Evolutionary conservation across 305 asterid species (phyloP).

Genomic region (Vinca major): DNA sequence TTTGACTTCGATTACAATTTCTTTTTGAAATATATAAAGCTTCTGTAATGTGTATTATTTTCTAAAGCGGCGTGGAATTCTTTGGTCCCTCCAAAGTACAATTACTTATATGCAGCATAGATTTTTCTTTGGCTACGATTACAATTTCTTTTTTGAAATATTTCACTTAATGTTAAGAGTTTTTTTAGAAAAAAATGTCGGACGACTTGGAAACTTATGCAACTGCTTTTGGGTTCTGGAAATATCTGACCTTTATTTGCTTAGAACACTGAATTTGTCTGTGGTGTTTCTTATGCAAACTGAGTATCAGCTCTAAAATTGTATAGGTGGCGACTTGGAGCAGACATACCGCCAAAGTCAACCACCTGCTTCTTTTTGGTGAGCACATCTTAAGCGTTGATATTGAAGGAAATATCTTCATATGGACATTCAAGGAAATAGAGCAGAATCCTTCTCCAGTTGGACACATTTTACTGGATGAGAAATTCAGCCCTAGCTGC

Average conservation of each 20-base stretch:
- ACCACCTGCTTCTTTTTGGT: slow-evolving; percentile 66
- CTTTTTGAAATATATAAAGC: too few species aligned
- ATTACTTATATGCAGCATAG: background rate
- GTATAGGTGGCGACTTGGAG: slow-evolving; percentile 81
- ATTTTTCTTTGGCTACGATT: background rate
- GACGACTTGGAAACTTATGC: background rate
- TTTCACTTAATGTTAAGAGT: background rate
- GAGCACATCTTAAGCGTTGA: slow-evolving; percentile 67
- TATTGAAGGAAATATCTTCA: slow-evolving; percentile 61
- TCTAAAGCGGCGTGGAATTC: too few species aligned
- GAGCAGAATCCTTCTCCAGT: slow-evolving; percentile 49
- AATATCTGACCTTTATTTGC: background rate
- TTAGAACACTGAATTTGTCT: background rate
- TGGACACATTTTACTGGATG: slow-evolving; percentile 55
- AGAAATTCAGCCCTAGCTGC: slow-evolving; percentile 71
- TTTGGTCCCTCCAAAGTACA: too few species aligned
- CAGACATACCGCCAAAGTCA: slow-evolving; percentile 64
- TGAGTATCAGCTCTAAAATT: slow-evolving; percentile 10
- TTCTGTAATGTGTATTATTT: too few species aligned
- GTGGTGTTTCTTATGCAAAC: background rate
- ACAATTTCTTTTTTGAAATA: background rate
- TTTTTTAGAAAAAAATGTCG: background rate
- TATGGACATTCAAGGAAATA: slow-evolving; percentile 75
- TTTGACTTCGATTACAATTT: too few species aligned
- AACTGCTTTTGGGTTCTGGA: background rate